These are phyloP conservation scores for Salvia rosmarinus DNA, from an alignment of 257 asterid species.

Conservation along the genomic window DNA sequence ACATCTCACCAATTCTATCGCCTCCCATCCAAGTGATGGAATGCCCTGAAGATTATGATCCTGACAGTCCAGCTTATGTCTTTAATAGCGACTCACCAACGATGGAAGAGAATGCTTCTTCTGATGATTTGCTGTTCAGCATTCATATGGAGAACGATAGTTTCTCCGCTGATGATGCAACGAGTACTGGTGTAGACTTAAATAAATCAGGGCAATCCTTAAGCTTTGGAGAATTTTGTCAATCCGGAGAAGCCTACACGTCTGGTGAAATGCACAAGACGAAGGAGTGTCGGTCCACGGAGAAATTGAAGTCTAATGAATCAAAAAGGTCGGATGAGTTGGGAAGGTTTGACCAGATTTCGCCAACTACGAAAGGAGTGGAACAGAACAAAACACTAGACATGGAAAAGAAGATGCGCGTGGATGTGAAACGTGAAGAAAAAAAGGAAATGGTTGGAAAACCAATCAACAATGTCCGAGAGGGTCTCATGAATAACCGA, in stretches of 20 bases:
- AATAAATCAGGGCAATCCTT: conserved; percentile 26
- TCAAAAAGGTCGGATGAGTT: conserved; percentile 23
- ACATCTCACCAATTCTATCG: conserved; percentile 40
- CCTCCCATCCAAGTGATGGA: conserved; percentile 66
- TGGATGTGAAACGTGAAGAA: conserved; percentile 31
- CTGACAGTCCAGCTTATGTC: conserved; percentile 44
- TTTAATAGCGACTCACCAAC: conserved; percentile 38
- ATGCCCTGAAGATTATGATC: conserved; percentile 42
- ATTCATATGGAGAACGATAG: conserved; percentile 40
- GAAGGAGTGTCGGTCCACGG: conserved; percentile 30
- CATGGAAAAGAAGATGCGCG: conserved; percentile 10
- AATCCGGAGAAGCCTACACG: conserved; percentile 24
- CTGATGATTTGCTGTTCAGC: conserved; percentile 55
- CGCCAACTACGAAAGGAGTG: conserved; percentile 31
- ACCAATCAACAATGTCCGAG: conserved; percentile 30
- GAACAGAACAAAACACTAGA: conserved; percentile 24
- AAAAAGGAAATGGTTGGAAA: conserved; percentile 16
- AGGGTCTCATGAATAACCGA: conserved; percentile 30
- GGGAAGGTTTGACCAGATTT: conserved; percentile 17
- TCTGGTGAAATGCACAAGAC: conserved; percentile 21
- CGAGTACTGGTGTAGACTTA: conserved; percentile 29
- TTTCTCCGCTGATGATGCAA: conserved; percentile 35
- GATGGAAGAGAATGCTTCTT: conserved; percentile 48
- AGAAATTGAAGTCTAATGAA: conserved; percentile 26
- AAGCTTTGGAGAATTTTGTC: conserved; percentile 29